Base-by-base conservation (phyloP, 768 basidiomycete species). In the Boletus insuetus region DNA sequence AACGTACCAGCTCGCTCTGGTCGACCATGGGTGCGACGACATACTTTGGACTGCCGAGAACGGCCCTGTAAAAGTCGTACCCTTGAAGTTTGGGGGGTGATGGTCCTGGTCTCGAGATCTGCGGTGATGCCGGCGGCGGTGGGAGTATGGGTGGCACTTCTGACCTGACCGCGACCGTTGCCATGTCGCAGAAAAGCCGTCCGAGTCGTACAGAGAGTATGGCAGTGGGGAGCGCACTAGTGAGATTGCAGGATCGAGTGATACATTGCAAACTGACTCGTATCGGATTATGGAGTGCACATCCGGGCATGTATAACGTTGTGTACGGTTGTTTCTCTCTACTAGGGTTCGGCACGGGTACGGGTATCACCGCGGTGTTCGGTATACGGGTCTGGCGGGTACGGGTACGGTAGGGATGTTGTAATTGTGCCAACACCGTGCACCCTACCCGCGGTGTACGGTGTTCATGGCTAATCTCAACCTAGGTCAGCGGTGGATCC, bases 1-100 rank as follows among this genome's bases (percentile, higher is more conserved):
- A 12, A 80, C 89, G 63, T 63, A 97, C 95, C 70, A 98, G 79
- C 71, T 98, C 96, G 66, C 89, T 92, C 75, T 97, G 94, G 70
- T 98, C 97, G 0, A 98, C 97, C 97, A 99, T 99, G 17, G 97
- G 97, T 10, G 93, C 96, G 17, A 98, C 92, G 39, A 98, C 82
- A 65, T 83, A 88, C 72, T 89, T 94, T 10, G 96, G 91, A 64
- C 86, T 87, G 9, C 90, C 88, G 24, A 98, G 77, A 1, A 91
- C 82, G 53, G 85, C 75, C 24, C 75, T 76, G 65, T 94, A 97
- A 62, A 97, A 91, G 5, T 93, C 87, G 64, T 94, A 94, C 3
- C 94, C 94, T 12, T 69, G 72, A 12, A 87, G 74, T 68, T 87
- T 90, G 8, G 14, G 56, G 3, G 51, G 44, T 22, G 55, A 40